Conservation (phyloP, 2,329 filamentous ascomycete genomes). For the Stagonosporopsis vannaccii region DNA sequence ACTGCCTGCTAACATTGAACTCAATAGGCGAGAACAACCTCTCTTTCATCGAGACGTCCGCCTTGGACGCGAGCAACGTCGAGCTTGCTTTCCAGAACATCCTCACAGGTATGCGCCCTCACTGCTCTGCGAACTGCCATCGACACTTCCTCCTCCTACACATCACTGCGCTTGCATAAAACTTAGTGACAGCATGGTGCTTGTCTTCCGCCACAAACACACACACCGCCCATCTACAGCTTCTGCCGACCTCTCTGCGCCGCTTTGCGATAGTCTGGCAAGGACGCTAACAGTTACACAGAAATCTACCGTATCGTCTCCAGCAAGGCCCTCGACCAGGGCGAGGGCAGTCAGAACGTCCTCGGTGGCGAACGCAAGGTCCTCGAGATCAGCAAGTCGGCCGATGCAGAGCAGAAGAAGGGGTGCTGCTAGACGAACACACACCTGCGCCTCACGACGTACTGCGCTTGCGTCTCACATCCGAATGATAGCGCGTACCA, state of each 20-base stretch:
- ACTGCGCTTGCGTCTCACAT: slow-evolving; percentile 22
- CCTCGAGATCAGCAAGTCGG: slow-evolving; percentile 85
- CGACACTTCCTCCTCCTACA: background rate
- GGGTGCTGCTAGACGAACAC: slow-evolving; percentile 73
- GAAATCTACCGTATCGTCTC: slow-evolving; percentile 99
- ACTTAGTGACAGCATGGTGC: background rate
- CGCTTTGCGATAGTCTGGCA: background rate
- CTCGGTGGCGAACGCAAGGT: slow-evolving; percentile 76
- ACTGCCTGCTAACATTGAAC: slow-evolving; percentile 18
- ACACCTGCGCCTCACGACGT: slow-evolving; percentile 21
- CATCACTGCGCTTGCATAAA: background rate
- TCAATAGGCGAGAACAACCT: slow-evolving; percentile 91
- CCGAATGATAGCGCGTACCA: slow-evolving; percentile 10
- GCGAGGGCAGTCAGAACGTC: slow-evolving; percentile 80
- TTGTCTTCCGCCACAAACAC: background rate
- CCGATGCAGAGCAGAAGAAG: slow-evolving; percentile 79
- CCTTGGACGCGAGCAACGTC: slow-evolving; percentile 97
- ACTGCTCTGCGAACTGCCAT: background rate
- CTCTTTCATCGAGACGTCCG: slow-evolving; percentile 99
- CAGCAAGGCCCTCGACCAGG: slow-evolving; percentile 93
- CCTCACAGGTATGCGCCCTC: slow-evolving; percentile 76
- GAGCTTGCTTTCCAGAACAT: slow-evolving; percentile 99
- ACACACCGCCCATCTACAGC: slow-evolving; percentile 12
- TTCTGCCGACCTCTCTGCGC: background rate
- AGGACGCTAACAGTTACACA: slow-evolving; percentile 48